phyloP scores from a whole-genome alignment of 805 yeast genomes.

The Candida sakaeoensis region DNA sequence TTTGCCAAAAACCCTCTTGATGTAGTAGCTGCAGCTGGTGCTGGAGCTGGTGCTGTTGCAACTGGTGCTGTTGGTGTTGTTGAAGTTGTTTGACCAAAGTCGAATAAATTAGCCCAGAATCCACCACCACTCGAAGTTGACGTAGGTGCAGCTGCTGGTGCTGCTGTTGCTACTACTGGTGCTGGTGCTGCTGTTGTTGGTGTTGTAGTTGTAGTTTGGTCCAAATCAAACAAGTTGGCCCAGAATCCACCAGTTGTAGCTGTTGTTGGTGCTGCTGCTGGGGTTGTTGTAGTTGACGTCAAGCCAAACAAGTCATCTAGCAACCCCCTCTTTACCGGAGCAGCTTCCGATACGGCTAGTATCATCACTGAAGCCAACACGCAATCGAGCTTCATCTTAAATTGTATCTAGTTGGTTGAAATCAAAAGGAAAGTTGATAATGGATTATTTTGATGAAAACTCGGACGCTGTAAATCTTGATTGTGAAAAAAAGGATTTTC shows the following conservation, averaged over 20 bases:
- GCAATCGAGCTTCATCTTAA: constrained; percentile 7
- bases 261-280: constrained; percentile 15
- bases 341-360: constrained; percentile 6
- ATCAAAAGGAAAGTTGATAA: neutral
- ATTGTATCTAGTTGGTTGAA: neutral
- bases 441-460: no score
- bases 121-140: constrained; percentile 1
- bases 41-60: constrained; percentile 22
- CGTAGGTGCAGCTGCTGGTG: constrained; percentile 7
- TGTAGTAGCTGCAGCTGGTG: constrained; percentile 16
- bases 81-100: constrained; percentile 1
- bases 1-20: constrained; percentile 5
- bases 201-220: constrained; percentile 5
- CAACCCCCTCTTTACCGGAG: constrained; percentile 9
- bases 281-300: constrained; percentile 3
- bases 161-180: constrained; percentile 5
- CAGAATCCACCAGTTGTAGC: constrained; percentile 9
- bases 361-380: constrained; percentile 6
- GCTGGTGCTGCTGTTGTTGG: constrained; percentile 4
- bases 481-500: neutral
- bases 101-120: constrained; percentile 1
- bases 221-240: constrained; percentile 5
- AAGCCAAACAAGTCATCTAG: constrained; percentile 8
- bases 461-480: neutral
- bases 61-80: constrained; percentile 14